Conservation (phyloP, 116 monocot genomes). For the Dioscorea cayenensis region DNA sequence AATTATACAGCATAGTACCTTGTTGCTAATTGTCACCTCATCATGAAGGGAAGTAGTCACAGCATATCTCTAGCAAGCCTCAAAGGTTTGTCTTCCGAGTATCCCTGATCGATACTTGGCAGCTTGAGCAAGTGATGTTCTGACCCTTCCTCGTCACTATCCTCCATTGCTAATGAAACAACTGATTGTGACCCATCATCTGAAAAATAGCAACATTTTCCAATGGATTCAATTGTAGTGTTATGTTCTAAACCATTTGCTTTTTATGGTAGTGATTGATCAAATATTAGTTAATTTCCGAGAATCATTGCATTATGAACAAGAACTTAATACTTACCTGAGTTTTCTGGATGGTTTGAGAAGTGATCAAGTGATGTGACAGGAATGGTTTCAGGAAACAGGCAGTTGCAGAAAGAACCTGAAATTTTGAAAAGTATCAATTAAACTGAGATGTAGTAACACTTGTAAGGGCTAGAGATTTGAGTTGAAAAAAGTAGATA, state of each 20-base stretch:
- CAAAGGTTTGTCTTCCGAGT: slow-evolving; percentile 21
- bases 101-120: slow-evolving; percentile 11
- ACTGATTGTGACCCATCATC: slow-evolving; percentile 47
- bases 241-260: no score
- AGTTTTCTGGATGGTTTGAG: slow-evolving; percentile 36
- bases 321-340: slow-evolving; percentile 32
- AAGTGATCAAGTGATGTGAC: slow-evolving; percentile 46
- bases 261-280: no score
- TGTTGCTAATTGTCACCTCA: no score
- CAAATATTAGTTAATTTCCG: no score
- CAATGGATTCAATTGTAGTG: background rate
- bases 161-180: slow-evolving; percentile 28
- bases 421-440: slow-evolving; percentile 23
- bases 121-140: slow-evolving; percentile 42
- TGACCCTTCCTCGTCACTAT: slow-evolving; percentile 50
- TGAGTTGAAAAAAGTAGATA: slow-evolving; percentile 7
- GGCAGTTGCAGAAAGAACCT: slow-evolving; percentile 83
- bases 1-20: no score
- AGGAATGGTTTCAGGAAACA: slow-evolving; percentile 69
- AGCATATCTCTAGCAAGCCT: slow-evolving; percentile 30
- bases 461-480: background rate
- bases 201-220: background rate
- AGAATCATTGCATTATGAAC: background rate
- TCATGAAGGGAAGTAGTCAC: slow-evolving; percentile 3
- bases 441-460: slow-evolving; percentile 1